A percentile compares a stretch with the other conserved stretches of the same genome.
phyloP scores from a whole-genome alignment of 1,284 basidiomycete species.

The Microbotryum violaceum region DNA sequence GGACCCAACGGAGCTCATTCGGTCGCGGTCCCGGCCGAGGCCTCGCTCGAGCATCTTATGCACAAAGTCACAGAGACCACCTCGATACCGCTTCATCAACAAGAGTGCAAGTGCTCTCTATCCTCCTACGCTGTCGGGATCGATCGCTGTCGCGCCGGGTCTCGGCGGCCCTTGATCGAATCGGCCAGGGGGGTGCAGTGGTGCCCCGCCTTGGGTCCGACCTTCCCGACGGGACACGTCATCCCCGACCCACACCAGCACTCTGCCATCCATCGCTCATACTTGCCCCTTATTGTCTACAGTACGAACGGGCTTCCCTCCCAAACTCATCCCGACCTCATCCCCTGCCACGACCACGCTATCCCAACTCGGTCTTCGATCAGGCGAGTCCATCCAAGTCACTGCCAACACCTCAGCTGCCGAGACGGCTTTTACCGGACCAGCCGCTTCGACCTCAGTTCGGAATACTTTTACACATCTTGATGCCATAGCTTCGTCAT shows the following conservation, averaged over 20 bases:
- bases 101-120: constrained; percentile 14
- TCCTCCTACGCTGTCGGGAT: no score
- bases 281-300: not conserved
- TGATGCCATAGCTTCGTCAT: not conserved
- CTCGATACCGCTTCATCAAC: constrained; percentile 1
- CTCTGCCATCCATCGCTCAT: not conserved
- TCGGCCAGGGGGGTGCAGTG: no score
- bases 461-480: not conserved
- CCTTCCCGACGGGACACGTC: not conserved
- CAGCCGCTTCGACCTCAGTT: not conserved
- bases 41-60: not conserved
- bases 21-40: not conserved
- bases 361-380: constrained; percentile 2
- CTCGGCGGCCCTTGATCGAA: no score
- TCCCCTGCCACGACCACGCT: not conserved
- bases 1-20: not conserved
- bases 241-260: not conserved
- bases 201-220: not conserved
- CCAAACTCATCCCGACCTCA: constrained; percentile 5
- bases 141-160: no score
- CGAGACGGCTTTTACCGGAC: not conserved
- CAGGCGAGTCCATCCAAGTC: constrained; percentile 22
- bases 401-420: not conserved
- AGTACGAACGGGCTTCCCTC: constrained; percentile 27
- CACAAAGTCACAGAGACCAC: not conserved